A percentile compares a stretch with the other conserved stretches of the same genome.
phyloP scores from a whole-genome alignment of 2,329 filamentous ascomycete species.

The Colletotrichum sp. region DNA sequence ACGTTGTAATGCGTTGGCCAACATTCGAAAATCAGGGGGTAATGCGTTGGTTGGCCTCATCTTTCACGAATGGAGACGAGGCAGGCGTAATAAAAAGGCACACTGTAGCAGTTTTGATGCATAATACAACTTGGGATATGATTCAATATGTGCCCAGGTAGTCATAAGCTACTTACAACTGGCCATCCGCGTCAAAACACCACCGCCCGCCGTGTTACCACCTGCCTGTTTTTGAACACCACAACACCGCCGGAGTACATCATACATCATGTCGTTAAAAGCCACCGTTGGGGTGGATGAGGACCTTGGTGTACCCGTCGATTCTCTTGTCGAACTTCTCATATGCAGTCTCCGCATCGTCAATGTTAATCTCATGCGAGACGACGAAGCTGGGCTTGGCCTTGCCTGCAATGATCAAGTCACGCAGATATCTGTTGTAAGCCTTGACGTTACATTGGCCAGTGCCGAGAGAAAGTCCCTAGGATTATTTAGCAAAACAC shows the following conservation, averaged over 20 bases:
- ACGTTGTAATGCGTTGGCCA: neutral
- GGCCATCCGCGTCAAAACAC: neutral
- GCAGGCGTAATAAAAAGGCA: neutral
- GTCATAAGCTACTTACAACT: neutral
- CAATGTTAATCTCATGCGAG: slow-evolving; percentile 67
- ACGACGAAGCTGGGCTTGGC: slow-evolving; percentile 73
- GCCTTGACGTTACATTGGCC: slow-evolving; percentile 73
- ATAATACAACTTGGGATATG: neutral
- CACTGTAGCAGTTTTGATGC: neutral
- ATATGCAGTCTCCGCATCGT: slow-evolving; percentile 65
- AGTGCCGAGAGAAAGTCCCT: slow-evolving; percentile 65
- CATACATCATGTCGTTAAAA: neutral
- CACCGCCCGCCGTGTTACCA: neutral
- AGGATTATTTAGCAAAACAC: neutral
- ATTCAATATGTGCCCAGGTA: neutral
- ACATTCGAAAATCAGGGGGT: neutral
- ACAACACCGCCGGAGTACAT: neutral
- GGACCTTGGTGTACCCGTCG: slow-evolving; percentile 71
- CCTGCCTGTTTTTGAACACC: neutral
- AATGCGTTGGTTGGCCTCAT: neutral
- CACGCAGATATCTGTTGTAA: slow-evolving; percentile 70
- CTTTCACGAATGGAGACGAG: neutral
- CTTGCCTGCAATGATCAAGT: slow-evolving; percentile 67
- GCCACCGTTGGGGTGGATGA: slow-evolving; percentile 69
- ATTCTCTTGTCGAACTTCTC: slow-evolving; percentile 70